Evolutionary conservation across 1,139 yeast genomes (phyloP).

Genomic region (Suhomyces atakaporum): DNA sequence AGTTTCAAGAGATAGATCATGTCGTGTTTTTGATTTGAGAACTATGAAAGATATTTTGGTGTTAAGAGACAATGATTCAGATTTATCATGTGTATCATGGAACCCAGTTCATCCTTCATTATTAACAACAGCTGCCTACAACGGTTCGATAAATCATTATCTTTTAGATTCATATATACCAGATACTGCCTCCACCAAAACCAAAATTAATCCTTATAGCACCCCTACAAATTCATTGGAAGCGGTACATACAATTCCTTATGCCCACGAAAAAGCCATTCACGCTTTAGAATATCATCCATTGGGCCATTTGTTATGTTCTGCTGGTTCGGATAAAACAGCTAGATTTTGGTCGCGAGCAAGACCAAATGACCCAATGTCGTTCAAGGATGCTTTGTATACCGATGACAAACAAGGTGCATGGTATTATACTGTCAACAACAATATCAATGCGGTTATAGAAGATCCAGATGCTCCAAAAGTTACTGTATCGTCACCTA

Average conservation of each 20-base stretch:
- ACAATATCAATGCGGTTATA: slow-evolving; percentile 60
- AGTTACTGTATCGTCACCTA: slow-evolving; percentile 1
- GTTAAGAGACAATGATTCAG: slow-evolving; percentile 80
- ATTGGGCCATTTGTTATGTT: slow-evolving; percentile 83
- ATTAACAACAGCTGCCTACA: slow-evolving; percentile 84
- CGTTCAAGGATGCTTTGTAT: slow-evolving; percentile 80
- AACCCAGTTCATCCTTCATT: slow-evolving; percentile 85
- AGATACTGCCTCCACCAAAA: slow-evolving; percentile 21
- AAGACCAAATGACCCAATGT: slow-evolving; percentile 84
- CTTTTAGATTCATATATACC: slow-evolving; percentile 57
- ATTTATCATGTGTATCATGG: slow-evolving; percentile 86
- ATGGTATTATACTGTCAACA: slow-evolving; percentile 71
- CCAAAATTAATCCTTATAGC: slow-evolving; percentile 8
- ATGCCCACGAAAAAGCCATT: slow-evolving; percentile 92
- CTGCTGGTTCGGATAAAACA: slow-evolving; percentile 92
- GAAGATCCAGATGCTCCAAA: slow-evolving; percentile 29
- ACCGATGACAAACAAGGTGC: slow-evolving; percentile 71
- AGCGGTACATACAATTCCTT: slow-evolving; percentile 71
- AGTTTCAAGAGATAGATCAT: slow-evolving; percentile 84
- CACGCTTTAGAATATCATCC: slow-evolving; percentile 93
- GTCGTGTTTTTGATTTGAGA: slow-evolving; percentile 82
- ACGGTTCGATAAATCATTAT: slow-evolving; percentile 83
- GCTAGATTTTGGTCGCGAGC: slow-evolving; percentile 96
- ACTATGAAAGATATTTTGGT: slow-evolving; percentile 76
- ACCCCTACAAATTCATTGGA: slow-evolving; percentile 26